Conservation (phyloP, 2,329 filamentous ascomycete species). For the Fusarium sp. region DNA sequence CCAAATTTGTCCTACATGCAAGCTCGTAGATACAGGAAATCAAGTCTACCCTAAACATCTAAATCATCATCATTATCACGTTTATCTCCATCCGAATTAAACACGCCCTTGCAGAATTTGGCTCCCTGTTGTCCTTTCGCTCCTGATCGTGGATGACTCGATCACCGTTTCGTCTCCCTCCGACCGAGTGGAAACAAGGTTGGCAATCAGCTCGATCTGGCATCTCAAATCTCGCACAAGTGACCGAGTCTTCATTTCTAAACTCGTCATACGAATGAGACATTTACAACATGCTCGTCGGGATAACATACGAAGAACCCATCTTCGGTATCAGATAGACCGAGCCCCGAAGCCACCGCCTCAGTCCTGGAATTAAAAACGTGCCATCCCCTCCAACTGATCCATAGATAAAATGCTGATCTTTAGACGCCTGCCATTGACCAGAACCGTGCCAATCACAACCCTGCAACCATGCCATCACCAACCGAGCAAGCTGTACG, state of each 20-base stretch:
- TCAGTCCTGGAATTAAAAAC: background rate
- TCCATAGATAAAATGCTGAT: background rate
- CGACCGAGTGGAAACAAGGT: background rate
- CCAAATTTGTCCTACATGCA: background rate
- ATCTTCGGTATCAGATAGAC: background rate
- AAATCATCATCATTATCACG: too few species aligned
- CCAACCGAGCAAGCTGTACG: background rate
- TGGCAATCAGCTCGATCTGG: background rate
- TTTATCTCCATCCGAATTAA: background rate
- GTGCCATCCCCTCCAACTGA: background rate
- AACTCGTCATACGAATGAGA: background rate
- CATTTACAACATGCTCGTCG: background rate
- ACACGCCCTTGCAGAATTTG: background rate
- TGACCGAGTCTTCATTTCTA: background rate
- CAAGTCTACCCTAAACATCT: background rate
- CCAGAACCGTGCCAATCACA: background rate
- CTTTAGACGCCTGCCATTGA: background rate
- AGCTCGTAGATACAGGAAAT: background rate
- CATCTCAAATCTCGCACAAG: background rate
- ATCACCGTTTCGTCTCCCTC: background rate
- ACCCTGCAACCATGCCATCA: background rate
- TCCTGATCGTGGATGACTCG: background rate
- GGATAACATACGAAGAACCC: background rate
- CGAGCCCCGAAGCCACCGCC: background rate
- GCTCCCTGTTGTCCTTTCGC: background rate